Percentiles rank a stretch among this genome's conserved stretches.
Evolutionary conservation across 768 basidiomycete species (phyloP).

Genomic region (Boletellus ananas): DNA sequence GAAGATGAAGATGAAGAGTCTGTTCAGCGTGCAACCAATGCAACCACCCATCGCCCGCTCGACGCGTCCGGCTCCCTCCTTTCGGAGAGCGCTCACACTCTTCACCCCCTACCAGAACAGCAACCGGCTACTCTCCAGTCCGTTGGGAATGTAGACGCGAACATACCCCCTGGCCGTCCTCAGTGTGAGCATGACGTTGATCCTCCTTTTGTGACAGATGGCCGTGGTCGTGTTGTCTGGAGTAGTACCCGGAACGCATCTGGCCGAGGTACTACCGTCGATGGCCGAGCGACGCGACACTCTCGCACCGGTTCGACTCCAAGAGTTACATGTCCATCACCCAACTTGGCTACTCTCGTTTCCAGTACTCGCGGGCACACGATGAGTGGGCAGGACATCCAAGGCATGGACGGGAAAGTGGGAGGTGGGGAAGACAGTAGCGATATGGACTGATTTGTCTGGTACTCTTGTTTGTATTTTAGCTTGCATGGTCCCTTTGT

Average conservation of each 20-base stretch:
- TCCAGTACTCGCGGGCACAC: slow-evolving; percentile 16
- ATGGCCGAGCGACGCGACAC: slow-evolving; percentile 22
- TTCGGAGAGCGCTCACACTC: not conserved
- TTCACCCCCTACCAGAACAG: slow-evolving; percentile 2
- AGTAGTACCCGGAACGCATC: slow-evolving; percentile 28
- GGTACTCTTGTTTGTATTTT: slow-evolving; percentile 11
- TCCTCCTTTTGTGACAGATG: slow-evolving; percentile 61
- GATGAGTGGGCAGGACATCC: slow-evolving; percentile 20
- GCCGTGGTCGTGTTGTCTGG: slow-evolving; percentile 57
- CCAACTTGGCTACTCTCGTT: slow-evolving; percentile 4
- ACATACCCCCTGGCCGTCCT: slow-evolving; percentile 7
- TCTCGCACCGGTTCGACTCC: slow-evolving; percentile 19
- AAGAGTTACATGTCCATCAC: slow-evolving; percentile 15
- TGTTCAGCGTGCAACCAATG: not conserved
- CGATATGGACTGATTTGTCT: slow-evolving; percentile 11
- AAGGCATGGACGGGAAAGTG: slow-evolving; percentile 16
- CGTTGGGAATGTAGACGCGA: not conserved
- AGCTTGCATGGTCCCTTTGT: slow-evolving; percentile 1
- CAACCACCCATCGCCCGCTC: not conserved
- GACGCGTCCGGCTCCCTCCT: not conserved
- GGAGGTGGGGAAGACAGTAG: slow-evolving; percentile 10
- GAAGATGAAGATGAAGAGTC: slow-evolving; percentile 16
- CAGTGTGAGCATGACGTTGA: slow-evolving; percentile 34
- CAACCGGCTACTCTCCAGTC: slow-evolving; percentile 1
- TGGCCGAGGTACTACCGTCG: slow-evolving; percentile 14